Evolutionary conservation across 1,284 basidiomycete species (phyloP).

Genomic region (Vanrija pseudolonga): DNA sequence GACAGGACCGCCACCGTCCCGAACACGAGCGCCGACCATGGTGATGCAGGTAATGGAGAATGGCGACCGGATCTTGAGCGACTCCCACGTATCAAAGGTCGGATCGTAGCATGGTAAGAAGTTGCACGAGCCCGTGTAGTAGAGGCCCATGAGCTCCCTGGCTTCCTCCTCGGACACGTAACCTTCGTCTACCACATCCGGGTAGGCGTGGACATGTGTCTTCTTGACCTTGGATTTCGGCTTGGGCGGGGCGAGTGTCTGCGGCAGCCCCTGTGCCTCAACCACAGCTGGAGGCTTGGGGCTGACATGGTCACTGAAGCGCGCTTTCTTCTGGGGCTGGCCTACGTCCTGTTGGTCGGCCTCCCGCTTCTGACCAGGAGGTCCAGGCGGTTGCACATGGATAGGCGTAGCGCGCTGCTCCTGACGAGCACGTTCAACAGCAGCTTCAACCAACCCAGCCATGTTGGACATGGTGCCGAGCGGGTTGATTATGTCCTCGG

Average conservation of each 20-base stretch:
- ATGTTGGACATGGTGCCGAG: constrained; percentile 46
- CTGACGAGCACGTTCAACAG: constrained; percentile 45
- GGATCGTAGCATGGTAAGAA: constrained; percentile 83
- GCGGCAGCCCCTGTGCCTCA: constrained; percentile 38
- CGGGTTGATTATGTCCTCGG: constrained; percentile 45
- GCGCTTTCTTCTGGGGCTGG: constrained; percentile 19
- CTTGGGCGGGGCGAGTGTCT: constrained; percentile 20
- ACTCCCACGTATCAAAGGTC: constrained; percentile 70
- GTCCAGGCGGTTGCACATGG: neutral
- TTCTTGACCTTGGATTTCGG: constrained; percentile 28
- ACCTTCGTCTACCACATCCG: constrained; percentile 51
- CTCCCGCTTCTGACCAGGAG: neutral
- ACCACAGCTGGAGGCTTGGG: constrained; percentile 19
- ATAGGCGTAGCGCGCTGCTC: constrained; percentile 19
- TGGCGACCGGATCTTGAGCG: constrained; percentile 43
- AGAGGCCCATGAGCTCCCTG: constrained; percentile 75
- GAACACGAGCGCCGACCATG: constrained; percentile 80
- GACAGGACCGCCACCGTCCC: constrained; percentile 67
- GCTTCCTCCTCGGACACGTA: constrained; percentile 75
- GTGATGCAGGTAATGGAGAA: constrained; percentile 66
- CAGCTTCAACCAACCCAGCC: constrained; percentile 49
- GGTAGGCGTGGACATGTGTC: constrained; percentile 45
- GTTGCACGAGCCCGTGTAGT: constrained; percentile 78
- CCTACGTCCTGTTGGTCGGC: constrained; percentile 1
- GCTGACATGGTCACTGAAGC: constrained; percentile 12